Base-by-base conservation (phyloP, 1,284 basidiomycete genomes). In the Waitea zeae region DNA sequence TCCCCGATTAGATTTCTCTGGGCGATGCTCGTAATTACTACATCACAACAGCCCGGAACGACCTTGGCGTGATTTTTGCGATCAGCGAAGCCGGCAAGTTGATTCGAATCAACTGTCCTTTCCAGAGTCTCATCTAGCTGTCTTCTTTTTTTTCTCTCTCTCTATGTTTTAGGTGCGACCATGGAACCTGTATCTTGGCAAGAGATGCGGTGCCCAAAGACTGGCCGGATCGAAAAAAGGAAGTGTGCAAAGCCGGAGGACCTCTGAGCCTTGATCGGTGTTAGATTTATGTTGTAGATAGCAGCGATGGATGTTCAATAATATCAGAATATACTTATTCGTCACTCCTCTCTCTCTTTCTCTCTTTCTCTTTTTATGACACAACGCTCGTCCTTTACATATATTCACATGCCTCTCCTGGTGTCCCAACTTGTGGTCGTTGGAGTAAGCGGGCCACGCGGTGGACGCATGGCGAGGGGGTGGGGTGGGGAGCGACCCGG, bases 21-120 rank as follows among this genome's bases (percentile, higher is more conserved):
- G 87, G 89, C n/a, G 88, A 93, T 57, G 79, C 86, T 15, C 68
- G 86, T 36, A 89, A 80, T 46, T 97, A 97, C 57, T 95, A 90
- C 57, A 68, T 97, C 22, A 88, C 89, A 0, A 98, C 95, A 3
- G 90, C 88, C 4, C 67, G 83, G 29, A 97, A 97, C 53, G 81
- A 93, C 44, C 70, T 97, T 3, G 93, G 95, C 2, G 89, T 93
- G 11, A 76, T 89, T 35, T 87, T 83, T 51, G 86, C 84, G 7
- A 80, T 77, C 3, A 83, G 80, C 50, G 78, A 83, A 53, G 72
- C 77, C 38, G 80, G 81, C 73, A 44, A 50, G 57, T 51, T 15
- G 15, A 14, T 26, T n/a, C 24, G 24, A 19, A 31, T 29, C 36
- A 14, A 12, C 26, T 28, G 7, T 12, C n/a, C n/a, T n/a, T n/a